These are phyloP conservation scores for Colletotrichum spinosum DNA, from an alignment of 2,329 filamentous ascomycete species.

Conservation along the genomic window DNA sequence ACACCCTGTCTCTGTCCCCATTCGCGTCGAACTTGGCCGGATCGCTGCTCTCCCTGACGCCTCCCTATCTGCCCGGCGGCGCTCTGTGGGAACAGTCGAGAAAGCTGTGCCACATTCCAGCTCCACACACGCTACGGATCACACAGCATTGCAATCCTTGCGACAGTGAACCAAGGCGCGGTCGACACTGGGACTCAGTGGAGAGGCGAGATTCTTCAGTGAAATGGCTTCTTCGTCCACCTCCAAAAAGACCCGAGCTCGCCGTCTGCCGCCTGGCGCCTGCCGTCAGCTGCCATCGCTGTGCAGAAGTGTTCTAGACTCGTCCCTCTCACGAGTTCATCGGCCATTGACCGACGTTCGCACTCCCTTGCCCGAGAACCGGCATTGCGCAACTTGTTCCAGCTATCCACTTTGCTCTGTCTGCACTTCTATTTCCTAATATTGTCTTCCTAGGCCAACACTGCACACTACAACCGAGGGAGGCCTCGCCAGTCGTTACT, in stretches of 20 bases:
- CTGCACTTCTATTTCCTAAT: background rate
- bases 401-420: background rate
- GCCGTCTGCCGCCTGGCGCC: constrained; percentile 6
- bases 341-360: constrained; percentile 10
- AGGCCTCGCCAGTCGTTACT: no score
- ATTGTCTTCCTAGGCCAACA: background rate
- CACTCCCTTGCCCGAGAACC: constrained; percentile 16
- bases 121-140: background rate
- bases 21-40: background rate
- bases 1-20: background rate
- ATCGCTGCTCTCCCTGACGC: background rate
- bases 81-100: background rate
- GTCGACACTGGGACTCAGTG: background rate
- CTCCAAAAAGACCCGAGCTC: constrained; percentile 19
- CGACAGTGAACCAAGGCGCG: background rate
- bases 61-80: constrained; percentile 1
- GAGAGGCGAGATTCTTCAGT: background rate
- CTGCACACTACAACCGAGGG: no score
- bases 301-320: constrained; percentile 25
- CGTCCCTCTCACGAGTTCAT: constrained; percentile 30
- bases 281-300: background rate
- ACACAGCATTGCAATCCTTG: background rate
- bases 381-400: constrained; percentile 14
- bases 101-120: background rate
- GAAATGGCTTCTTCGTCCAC: background rate